These are phyloP conservation scores for Arxiozyma heterogenica DNA, from an alignment of 1,139 yeast genomes.

Conservation along the genomic window DNA sequence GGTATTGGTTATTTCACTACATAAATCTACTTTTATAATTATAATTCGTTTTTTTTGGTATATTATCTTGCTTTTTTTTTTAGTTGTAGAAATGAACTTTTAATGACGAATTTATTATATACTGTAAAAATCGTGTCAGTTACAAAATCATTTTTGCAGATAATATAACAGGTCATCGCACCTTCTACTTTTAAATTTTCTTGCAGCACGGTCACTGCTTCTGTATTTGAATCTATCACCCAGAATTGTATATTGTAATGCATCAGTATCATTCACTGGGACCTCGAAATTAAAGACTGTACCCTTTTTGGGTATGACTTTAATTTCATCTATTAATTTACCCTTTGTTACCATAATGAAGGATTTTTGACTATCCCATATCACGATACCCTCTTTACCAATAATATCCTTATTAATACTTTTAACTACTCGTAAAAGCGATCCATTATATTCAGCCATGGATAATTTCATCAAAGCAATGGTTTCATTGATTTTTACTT, in stretches of 20 bases:
- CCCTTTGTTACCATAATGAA: constrained; percentile 57
- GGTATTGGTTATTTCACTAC: too few species aligned
- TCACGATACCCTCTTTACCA: constrained; percentile 68
- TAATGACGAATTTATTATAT: neutral
- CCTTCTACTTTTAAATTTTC: constrained; percentile 73
- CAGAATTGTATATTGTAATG: constrained; percentile 53
- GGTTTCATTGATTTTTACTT: constrained; percentile 20
- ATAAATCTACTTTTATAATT: too few species aligned
- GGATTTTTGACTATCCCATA: constrained; percentile 78
- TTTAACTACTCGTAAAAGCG: constrained; percentile 50
- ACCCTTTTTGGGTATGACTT: constrained; percentile 52
- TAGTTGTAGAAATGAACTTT: neutral
- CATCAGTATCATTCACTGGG: constrained; percentile 31
- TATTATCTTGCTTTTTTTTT: too few species aligned
- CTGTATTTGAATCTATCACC: constrained; percentile 76
- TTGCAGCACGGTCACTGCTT: constrained; percentile 72
- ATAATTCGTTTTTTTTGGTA: too few species aligned
- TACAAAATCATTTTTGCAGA: constrained; percentile 6
- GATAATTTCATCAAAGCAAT: constrained; percentile 47
- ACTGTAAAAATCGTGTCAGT: too few species aligned
- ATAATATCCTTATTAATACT: constrained; percentile 50
- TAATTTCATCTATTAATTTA: constrained; percentile 43
- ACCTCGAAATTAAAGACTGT: constrained; percentile 50
- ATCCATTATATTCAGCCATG: constrained; percentile 80
- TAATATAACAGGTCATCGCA: constrained; percentile 47